Evolutionary conservation across 331 rosid species (phyloP), one percentile per base, ranked within the genome.

Genomic region (Erythrophleum ivorense): DNA sequence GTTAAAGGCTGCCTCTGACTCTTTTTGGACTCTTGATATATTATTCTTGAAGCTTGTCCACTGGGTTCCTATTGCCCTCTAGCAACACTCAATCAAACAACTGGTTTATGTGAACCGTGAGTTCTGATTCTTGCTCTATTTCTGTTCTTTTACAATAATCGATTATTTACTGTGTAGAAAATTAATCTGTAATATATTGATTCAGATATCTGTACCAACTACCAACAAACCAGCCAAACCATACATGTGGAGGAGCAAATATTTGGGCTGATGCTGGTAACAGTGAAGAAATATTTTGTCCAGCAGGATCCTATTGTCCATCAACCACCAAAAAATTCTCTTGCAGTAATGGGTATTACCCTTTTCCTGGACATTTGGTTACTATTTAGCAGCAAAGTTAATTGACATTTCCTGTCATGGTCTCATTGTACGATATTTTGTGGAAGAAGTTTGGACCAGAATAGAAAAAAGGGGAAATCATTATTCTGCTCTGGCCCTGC

Each of bases 161-260:
- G 29, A 60, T 54, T 54, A 50, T 67, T 33, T 29, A 43, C 46
- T 5, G 12, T 55, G 16, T 74, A 70, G 21, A 31, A 33, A 71
- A 75, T 55, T 65, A 65, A 76, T 53, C 5, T n/a, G 19, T 60
- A 71, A 67, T 52, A 62, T 82, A 71, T 54, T 81, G 72, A 49
- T 84, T 80, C 91, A 96, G 99, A 85, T 96, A 96, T 84, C 89
- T 52, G 80, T 96, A 96, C 86, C 98, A 92, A 64, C 86, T 91
- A 64, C 97, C 97, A 33, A 90, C 91, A 1, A 90, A 89, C 86
- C 82, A 82, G 84, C 94, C 94, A 83, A 92, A 92, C 75, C 99
- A 93, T 88, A 91, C 91, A n/a, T 96, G 99, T 78, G 99, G 99
- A 79, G 99, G 99, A 87, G 99, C 99, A 82, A 92, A 90, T 84